These are phyloP conservation scores for Solanum appendiculatum DNA, from an alignment of 257 asterid genomes.

Conservation along the genomic window DNA sequence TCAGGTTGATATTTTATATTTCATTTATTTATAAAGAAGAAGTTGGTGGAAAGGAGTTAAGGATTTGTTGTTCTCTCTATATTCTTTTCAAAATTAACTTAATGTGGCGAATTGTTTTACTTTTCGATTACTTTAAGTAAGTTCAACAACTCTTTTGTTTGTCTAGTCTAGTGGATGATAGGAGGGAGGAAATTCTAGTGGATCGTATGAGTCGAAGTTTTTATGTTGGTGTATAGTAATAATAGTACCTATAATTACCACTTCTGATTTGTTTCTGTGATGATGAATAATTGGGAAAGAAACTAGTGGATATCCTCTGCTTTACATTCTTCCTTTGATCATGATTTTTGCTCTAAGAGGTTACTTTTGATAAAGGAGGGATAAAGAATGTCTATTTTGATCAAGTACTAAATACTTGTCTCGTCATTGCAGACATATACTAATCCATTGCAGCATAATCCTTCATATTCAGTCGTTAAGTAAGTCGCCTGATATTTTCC, in stretches of 20 bases:
- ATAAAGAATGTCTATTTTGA: not conserved
- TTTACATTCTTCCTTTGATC: not conserved
- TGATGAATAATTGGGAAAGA: not conserved
- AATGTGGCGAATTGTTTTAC: too few relatives aligned
- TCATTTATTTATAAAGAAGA: not conserved
- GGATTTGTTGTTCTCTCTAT: too few relatives aligned
- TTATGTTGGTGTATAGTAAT: too few relatives aligned
- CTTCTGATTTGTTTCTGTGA: not conserved
- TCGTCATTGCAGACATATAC: slow-evolving; percentile 49
- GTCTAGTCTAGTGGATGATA: too few relatives aligned
- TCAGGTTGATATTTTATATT: not conserved
- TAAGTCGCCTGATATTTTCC: slow-evolving; percentile 11
- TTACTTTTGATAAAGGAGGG: not conserved
- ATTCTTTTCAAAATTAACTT: too few relatives aligned
- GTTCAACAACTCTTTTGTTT: too few relatives aligned
- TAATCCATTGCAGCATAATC: slow-evolving; percentile 79
- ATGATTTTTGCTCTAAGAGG: not conserved
- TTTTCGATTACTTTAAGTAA: too few relatives aligned
- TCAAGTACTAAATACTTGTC: not conserved
- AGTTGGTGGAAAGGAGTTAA: too few relatives aligned
- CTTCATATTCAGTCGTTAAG: slow-evolving; percentile 81
- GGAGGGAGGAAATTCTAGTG: too few relatives aligned
- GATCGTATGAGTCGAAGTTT: too few relatives aligned
- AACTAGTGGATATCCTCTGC: not conserved
- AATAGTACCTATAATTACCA: too few relatives aligned